These are phyloP conservation scores for Vaccinium darrowii DNA, from an alignment of 148 eudicot species.

Conservation along the genomic window DNA sequence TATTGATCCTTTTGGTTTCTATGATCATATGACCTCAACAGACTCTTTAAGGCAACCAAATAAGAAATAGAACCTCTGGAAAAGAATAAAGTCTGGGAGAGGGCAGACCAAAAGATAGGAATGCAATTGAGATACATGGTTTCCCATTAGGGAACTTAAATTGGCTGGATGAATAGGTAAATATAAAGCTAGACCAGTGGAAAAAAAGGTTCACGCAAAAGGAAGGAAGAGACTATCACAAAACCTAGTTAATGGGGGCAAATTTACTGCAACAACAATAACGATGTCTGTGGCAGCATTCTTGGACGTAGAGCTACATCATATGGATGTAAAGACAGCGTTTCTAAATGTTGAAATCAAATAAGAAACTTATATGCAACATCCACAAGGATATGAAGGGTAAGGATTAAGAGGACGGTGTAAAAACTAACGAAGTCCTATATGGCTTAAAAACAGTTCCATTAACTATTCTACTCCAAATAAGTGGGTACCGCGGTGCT, in stretches of 20 bases:
- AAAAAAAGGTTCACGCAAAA: not conserved
- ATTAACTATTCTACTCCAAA: no score
- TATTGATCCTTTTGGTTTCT: not conserved
- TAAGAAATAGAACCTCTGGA: not conserved
- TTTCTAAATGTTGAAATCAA: not conserved
- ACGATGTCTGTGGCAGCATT: not conserved
- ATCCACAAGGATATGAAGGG: not conserved
- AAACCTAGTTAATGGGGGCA: not conserved
- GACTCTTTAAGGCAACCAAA: not conserved
- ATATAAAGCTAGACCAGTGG: not conserved
- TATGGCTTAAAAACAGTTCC: no score
- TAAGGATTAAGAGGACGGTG: no score
- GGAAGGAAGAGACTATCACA: not conserved
- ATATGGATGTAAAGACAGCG: not conserved
- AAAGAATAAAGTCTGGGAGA: not conserved
- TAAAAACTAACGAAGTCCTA: no score
- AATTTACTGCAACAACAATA: not conserved
- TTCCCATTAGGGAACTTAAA: not conserved
- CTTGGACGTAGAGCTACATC: not conserved
- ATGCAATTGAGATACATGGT: not conserved
- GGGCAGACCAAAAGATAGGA: not conserved
- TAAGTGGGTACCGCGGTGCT: no score
- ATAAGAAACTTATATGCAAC: not conserved
- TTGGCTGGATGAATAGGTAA: not conserved
- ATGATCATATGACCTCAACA: not conserved